Evolutionary conservation across 116 monocot genomes (phyloP).

Genomic region (Thalassia testudinum): DNA sequence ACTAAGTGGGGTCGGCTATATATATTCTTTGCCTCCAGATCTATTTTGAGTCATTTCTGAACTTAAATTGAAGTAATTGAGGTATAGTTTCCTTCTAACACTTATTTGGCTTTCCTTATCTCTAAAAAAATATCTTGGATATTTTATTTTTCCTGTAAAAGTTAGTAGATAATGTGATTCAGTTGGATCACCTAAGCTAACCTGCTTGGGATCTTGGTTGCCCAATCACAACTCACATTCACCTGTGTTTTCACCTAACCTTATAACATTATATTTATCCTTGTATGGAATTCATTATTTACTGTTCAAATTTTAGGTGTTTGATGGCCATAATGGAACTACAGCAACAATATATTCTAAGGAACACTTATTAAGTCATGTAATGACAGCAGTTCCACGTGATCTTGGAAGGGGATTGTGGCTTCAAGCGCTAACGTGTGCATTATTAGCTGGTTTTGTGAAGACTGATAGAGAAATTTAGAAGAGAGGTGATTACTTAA

Average conservation of each 20-base stretch:
- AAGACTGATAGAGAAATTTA: constrained; percentile 44
- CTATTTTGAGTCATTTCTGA: not conserved
- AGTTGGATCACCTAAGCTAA: no score
- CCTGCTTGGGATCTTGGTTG: no score
- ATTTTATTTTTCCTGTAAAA: no score
- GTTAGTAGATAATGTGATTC: no score
- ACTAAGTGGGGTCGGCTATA: no score
- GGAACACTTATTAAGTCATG: constrained; percentile 48
- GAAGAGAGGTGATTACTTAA: constrained; percentile 9
- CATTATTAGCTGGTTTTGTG: constrained; percentile 56
- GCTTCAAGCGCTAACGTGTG: constrained; percentile 49
- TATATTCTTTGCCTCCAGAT: not conserved
- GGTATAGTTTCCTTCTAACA: no score
- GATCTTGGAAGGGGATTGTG: constrained; percentile 47
- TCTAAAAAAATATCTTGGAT: no score
- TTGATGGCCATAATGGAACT: constrained; percentile 65
- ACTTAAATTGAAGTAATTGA: no score
- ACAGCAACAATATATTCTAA: constrained; percentile 47
- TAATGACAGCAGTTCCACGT: constrained; percentile 42
- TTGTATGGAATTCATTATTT: not conserved
- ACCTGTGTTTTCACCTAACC: not conserved
- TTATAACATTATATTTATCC: not conserved
- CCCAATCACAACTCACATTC: no score
- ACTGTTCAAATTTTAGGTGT: constrained; percentile 24
- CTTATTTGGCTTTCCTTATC: no score